phyloP scores from a whole-genome alignment of 1,284 basidiomycete genomes.

The Schizopora paradoxa region DNA sequence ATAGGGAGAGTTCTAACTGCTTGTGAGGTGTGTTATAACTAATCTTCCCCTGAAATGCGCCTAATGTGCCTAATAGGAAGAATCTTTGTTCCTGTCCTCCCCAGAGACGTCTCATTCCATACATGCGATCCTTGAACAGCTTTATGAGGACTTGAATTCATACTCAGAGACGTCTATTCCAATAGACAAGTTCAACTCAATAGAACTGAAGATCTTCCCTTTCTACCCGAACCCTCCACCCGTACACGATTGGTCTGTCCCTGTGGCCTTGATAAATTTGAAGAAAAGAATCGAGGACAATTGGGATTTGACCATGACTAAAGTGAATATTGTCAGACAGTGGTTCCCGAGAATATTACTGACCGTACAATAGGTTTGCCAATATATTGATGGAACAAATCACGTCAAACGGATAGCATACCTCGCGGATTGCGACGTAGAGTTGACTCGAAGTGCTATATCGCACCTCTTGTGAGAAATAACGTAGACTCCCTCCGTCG shows the following conservation, averaged over 20 bases:
- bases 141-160: slow-evolving; percentile 96
- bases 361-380: slow-evolving; percentile 53
- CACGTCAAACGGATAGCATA: slow-evolving; percentile 90
- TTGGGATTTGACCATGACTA: slow-evolving; percentile 94
- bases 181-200: slow-evolving; percentile 85
- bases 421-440: slow-evolving; percentile 85
- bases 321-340: slow-evolving; percentile 43
- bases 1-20: slow-evolving; percentile 82
- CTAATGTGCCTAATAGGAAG: slow-evolving; percentile 53
- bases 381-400: slow-evolving; percentile 85
- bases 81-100: slow-evolving; percentile 83
- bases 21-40: slow-evolving; percentile 67
- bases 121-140: slow-evolving; percentile 87
- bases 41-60: neutral
- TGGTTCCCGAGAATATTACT: slow-evolving; percentile 8
- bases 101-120: slow-evolving; percentile 67
- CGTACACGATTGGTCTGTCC: slow-evolving; percentile 94
- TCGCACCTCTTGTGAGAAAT: slow-evolving; percentile 85
- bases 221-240: slow-evolving; percentile 92
- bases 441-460: slow-evolving; percentile 81
- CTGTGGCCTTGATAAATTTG: slow-evolving; percentile 84
- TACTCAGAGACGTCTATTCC: slow-evolving; percentile 93
- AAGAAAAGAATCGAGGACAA: slow-evolving; percentile 78
- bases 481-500: neutral
- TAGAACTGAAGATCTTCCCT: slow-evolving; percentile 94